Base-by-base conservation (phyloP, 208 protist species). In the Crithidia fasciculata region DNA sequence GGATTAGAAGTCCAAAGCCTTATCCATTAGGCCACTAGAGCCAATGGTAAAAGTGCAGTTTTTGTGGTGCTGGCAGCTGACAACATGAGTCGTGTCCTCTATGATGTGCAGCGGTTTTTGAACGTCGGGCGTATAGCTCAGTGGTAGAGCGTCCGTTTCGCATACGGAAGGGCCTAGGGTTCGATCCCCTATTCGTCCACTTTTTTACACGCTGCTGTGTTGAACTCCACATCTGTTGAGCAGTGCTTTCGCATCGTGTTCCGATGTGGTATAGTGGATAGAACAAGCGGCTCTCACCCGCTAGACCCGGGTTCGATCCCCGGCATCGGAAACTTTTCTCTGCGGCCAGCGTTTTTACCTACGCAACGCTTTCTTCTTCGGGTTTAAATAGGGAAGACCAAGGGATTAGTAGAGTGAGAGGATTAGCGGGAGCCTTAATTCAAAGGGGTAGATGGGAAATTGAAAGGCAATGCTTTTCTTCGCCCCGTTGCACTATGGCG, bases 241-340 rank as follows among this genome's bases (percentile, higher is more conserved):
- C 5, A 2, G 2, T 36, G 4, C 43, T 7, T 54, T 41, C 9
- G 41, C 13, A 40, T 43, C 37, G 47, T 56, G 67, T 93, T 89
- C 91, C 88, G 83, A 89, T 70, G 88, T 95, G 83, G 91, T 95
- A 95, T 95, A 95, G 91, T 95, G 91, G 91, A 87, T 96, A 96
- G 91, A 91, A 96, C 89, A 96, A 91, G 89, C 86, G 91, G 89
- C 91, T 96, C 89, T 96, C 91, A 96, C 91, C 89, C 88, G 86
- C 89, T 91, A 94, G 91, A 96, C 91, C 91, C 91, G 91, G 91
- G 91, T 96, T 96, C 91, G 89, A 96, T 96, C 89, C 91, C 91
- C 91, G 91, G 91, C 87, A 92, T 69, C 89, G 91, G 91, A 96
- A 96, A 54, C 47, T 82, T 85, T 88, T 88, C 28, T 16, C 28